phyloP scores from a whole-genome alignment of 768 basidiomycete species.

The Termitomyces sp. region DNA sequence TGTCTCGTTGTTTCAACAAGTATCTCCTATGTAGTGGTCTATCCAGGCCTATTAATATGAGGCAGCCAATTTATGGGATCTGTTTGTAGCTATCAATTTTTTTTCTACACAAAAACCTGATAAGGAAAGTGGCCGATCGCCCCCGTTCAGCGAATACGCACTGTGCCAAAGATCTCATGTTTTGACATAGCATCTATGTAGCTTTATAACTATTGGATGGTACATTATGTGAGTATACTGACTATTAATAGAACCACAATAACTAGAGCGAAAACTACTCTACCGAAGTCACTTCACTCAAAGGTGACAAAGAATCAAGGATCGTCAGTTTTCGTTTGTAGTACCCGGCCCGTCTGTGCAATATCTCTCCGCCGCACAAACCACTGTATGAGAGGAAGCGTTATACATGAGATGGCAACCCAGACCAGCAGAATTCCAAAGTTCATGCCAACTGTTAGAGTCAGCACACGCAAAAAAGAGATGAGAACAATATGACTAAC shows the following conservation, averaged over 20 bases:
- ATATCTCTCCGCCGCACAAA: constrained; percentile 7
- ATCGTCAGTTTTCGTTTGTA: neutral
- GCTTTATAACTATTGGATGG: too few relatives aligned
- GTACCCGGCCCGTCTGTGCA: neutral
- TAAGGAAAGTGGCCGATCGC: too few relatives aligned
- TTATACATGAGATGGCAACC: constrained; percentile 16
- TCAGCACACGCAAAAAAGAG: neutral
- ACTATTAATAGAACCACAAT: neutral
- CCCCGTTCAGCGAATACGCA: too few relatives aligned
- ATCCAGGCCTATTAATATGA: too few relatives aligned
- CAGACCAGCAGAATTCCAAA: constrained; percentile 40
- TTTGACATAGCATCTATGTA: too few relatives aligned
- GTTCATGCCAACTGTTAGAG: constrained; percentile 38
- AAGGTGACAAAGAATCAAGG: neutral
- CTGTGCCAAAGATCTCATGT: too few relatives aligned
- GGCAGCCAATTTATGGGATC: too few relatives aligned
- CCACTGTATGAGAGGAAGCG: constrained; percentile 19
- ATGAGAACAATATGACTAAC: constrained; percentile 22
- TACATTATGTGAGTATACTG: too few relatives aligned
- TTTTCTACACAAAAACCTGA: too few relatives aligned
- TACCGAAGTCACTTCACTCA: neutral
- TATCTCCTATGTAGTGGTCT: too few relatives aligned
- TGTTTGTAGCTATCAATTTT: too few relatives aligned
- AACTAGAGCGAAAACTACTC: neutral
- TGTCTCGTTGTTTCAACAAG: too few relatives aligned